Conservation (phyloP, 495 filamentous ascomycete species). For the Hypomontagnella submonticulosa region DNA sequence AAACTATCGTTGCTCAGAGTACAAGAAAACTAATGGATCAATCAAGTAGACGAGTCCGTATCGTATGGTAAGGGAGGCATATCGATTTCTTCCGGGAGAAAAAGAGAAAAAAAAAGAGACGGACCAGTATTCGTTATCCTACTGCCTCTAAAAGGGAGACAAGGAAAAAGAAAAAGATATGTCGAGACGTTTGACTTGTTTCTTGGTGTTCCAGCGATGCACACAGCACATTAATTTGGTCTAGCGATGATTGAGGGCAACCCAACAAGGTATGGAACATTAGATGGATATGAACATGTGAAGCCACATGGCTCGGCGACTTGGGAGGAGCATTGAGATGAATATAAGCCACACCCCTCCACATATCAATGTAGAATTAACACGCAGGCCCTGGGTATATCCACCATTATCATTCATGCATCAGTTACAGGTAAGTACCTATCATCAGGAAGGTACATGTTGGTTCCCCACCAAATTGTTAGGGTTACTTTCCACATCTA, state of each 20-base stretch:
- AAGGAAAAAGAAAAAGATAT: not conserved
- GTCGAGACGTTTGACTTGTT: constrained; percentile 10
- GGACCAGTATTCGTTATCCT: constrained; percentile 1
- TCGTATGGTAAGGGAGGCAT: constrained; percentile 13
- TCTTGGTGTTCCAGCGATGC: constrained; percentile 28
- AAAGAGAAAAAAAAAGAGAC: not conserved
- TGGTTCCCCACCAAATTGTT: too few relatives aligned
- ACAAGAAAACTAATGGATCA: constrained; percentile 11
- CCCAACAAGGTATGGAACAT: constrained; percentile 8
- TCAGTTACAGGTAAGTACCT: too few relatives aligned
- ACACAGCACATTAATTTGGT: constrained; percentile 14
- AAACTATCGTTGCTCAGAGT: constrained; percentile 7
- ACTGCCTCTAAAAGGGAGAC: not conserved
- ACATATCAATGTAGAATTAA: too few relatives aligned
- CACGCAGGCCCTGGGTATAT: too few relatives aligned
- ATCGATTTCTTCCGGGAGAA: not conserved
- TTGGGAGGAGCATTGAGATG: constrained; percentile 1
- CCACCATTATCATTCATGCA: too few relatives aligned
- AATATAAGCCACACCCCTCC: constrained; percentile 16
- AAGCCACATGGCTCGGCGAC: constrained; percentile 36
- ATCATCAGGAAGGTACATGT: too few relatives aligned
- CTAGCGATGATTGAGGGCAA: too few relatives aligned
- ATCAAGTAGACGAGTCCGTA: constrained; percentile 25
- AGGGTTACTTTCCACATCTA: too few relatives aligned
- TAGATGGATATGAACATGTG: too few relatives aligned